A percentile compares a stretch with the other conserved stretches of the same genome.
phyloP scores from a whole-genome alignment of 331 rosid genomes.

The Erythrophleum ivorense region DNA sequence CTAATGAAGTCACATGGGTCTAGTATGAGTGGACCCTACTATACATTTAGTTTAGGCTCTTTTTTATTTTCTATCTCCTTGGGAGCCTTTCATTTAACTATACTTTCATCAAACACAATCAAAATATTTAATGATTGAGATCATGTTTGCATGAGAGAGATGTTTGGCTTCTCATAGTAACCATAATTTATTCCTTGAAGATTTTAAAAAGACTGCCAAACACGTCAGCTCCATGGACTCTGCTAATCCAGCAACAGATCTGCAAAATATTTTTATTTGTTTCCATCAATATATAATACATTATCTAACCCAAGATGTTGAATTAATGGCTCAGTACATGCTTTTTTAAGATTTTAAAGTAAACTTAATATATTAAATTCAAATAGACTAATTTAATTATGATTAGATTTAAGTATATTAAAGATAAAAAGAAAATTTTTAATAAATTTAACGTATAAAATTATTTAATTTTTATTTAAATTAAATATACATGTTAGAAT shows the following conservation, averaged over 20 bases:
- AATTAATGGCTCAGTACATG: conserved; percentile 2
- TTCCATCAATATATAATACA: neutral
- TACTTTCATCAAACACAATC: conserved; percentile 47
- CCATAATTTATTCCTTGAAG: conserved; percentile 34
- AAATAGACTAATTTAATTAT: neutral
- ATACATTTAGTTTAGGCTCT: conserved; percentile 51
- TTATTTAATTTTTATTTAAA: neutral
- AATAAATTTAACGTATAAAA: neutral
- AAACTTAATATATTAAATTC: neutral
- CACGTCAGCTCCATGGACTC: conserved; percentile 47
- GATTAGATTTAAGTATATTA: too few species aligned
- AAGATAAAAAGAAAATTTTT: neutral
- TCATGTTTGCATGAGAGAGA: conserved; percentile 68
- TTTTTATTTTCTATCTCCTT: conserved; percentile 51
- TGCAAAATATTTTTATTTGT: neutral
- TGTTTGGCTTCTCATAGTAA: conserved; percentile 51
- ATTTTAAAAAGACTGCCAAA: conserved; percentile 33
- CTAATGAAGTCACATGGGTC: conserved; percentile 79
- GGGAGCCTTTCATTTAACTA: conserved; percentile 53
- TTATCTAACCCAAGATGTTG: conserved; percentile 37
- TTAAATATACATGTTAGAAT: neutral
- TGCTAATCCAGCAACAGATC: conserved; percentile 38
- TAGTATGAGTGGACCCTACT: conserved; percentile 53
- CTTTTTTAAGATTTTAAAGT: neutral
- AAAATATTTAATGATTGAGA: conserved; percentile 56